Evolutionary conservation across 2,329 filamentous ascomycete genomes (phyloP), one percentile per base, ranked within the genome.

Genomic region (Aspergillus quadrilineatus): DNA sequence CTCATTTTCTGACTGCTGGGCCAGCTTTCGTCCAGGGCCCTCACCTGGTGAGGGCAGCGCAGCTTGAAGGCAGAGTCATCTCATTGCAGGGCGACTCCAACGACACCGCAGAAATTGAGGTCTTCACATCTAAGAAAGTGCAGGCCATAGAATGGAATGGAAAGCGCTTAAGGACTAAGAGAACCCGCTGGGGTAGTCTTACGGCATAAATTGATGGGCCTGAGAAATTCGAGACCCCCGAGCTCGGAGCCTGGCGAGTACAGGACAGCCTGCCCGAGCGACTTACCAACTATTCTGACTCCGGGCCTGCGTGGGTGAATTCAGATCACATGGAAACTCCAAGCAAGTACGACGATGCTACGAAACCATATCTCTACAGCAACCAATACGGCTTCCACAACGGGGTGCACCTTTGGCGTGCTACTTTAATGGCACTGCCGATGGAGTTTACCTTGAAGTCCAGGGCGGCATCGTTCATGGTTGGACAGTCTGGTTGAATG

Each of bases 321-420:
- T 80, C 78, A 55, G 77, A 83, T 64, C 80, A 82, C 53, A 79
- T 69, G 2, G 76, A 70, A 2, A 80, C 79, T 0, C 61, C 73
- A 4, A 81, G 77, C 55, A 69, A 75, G 0, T 63, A 79, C 2
- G 72, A 74, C 1, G 80, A 81, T 0, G 65, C 78, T n/a, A 81
- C 79, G 0, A 67, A 80, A 0, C 82, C 82, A 0, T 80, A 83
- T 0, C 73, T 84, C 1, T 84, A 80, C 63, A 78, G 78, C 4
- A 80, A 77, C 37, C 81, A 84, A 57, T 84, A 84, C 29, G 49
- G 56, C 22, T 58, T 49, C 39, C 54, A 58, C 37, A 41, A 48
- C 2, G 56, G 53, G 1, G 51, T 43, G 37, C 51, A 58, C 15
- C 12, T 58, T 4, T 53, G 48, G 36, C 48, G 56, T 5, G 56